Conservation (phyloP, 139 green algal species). For the Astrephomene gubernaculifera region DNA sequence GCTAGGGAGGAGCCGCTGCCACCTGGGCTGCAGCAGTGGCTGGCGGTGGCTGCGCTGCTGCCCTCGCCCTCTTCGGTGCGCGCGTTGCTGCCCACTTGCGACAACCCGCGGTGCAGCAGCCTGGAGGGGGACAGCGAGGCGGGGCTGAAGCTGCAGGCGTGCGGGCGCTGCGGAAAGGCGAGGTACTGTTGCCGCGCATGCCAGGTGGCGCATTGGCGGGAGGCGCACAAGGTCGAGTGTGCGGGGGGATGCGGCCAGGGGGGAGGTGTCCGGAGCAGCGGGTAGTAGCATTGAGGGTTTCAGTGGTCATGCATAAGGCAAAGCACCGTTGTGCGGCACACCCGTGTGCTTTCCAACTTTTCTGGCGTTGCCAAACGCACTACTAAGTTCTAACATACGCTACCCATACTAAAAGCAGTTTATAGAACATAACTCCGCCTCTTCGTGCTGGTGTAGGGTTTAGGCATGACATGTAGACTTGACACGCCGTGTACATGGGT, state of each 20-base stretch:
- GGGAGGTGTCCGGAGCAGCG: neutral
- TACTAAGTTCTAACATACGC: neutral
- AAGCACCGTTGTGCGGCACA: neutral
- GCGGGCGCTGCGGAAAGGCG: neutral
- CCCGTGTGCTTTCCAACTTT: neutral
- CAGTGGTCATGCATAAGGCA: neutral
- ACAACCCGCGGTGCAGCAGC: neutral
- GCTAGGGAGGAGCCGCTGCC: neutral
- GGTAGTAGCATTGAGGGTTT: neutral
- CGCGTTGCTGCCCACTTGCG: neutral
- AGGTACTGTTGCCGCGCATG: neutral
- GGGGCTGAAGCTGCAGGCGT: neutral
- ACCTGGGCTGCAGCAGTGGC: neutral
- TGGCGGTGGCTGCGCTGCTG: neutral
- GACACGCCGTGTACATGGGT: no score
- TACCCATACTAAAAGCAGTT: no score
- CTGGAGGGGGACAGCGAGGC: conserved; percentile 4
- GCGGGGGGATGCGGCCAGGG: neutral
- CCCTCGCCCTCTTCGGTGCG: neutral
- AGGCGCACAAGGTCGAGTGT: neutral
- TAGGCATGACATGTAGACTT: no score
- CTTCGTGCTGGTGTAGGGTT: no score
- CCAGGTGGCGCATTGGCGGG: conserved; percentile 7
- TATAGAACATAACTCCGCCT: no score
- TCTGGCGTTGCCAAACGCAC: no score